Evolutionary conservation across 2,329 filamentous ascomycete genomes (phyloP), one percentile per base, ranked within the genome.

Genomic region (Dactylellina drechsleri): DNA sequence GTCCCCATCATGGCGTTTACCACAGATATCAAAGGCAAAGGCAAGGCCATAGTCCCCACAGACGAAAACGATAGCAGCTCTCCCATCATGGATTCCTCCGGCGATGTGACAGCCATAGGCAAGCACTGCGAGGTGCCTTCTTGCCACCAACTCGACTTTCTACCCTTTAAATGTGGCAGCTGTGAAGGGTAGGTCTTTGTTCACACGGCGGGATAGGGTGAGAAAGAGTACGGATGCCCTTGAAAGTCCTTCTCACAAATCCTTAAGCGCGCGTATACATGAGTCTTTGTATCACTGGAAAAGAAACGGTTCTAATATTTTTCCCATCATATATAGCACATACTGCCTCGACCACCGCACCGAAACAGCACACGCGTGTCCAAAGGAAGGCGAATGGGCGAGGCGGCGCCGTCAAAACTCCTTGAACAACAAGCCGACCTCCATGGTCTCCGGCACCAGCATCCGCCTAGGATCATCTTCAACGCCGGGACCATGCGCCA

Each of bases 291-390:
- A 36, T 7, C 31, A 7, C 10, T 36, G 31, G 10, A 36, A 10
- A 45, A 47, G 40, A 45, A 16, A 16, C 20, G 12, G 41, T 18
- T 23, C 16, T 26, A 10, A 60, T 2, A 36, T 58, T 18, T 12
- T 53, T 23, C 16, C 50, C 12, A 16, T 40, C n/a, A 31, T 12
- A n/a, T 82, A 36, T 77, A 87, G 88, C 71, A 94, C 91, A 15
- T 99, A 89, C 84, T 99, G 96, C 82, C 90, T 96, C 78, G 94
- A 98, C 81, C 95, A 99, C 85, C 91, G 94, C 66, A 90, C 89
- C 79, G 94, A 98, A 84, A 87, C 88, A 18, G 84, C 92, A 0
- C 96, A 99, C 84, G 87, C 88, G 80, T 91, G 89, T 77, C 79
- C 85, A 2, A 84, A 86, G 71, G 86, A 85, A 40, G 88, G 88